phyloP scores from a whole-genome alignment of 1,284 basidiomycete genomes.

The Ceratobasidium sp. region DNA sequence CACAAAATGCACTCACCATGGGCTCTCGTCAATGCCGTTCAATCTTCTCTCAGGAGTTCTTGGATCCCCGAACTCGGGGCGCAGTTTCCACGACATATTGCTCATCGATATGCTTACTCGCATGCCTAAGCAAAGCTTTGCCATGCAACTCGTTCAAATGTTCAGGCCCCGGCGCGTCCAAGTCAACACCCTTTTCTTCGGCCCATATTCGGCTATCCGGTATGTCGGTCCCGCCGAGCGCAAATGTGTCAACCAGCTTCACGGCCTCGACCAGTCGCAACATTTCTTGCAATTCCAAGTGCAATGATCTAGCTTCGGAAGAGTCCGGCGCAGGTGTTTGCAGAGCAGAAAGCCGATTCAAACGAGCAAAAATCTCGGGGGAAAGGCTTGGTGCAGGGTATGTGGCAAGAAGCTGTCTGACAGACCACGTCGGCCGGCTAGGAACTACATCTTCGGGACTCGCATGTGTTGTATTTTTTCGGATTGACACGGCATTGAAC shows the following conservation, averaged over 20 bases:
- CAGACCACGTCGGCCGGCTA: constrained; percentile 72
- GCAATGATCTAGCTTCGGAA: constrained; percentile 57
- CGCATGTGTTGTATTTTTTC: constrained; percentile 40
- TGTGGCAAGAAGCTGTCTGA: constrained; percentile 72
- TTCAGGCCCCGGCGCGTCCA: constrained; percentile 43
- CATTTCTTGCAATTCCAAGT: constrained; percentile 69
- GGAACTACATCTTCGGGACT: constrained; percentile 68
- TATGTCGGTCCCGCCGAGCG: constrained; percentile 46
- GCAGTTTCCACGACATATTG: constrained; percentile 35
- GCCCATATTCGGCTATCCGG: constrained; percentile 59
- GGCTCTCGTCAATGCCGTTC: constrained; percentile 4
- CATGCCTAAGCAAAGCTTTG: constrained; percentile 21
- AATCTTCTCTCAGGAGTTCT: background rate
- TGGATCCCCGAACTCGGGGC: constrained; percentile 8
- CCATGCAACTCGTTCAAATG: constrained; percentile 49
- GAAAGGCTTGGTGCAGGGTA: constrained; percentile 71
- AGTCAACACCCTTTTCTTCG: constrained; percentile 52
- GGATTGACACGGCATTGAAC: background rate
- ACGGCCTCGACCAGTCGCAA: constrained; percentile 79
- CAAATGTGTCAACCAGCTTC: constrained; percentile 55
- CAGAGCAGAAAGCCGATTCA: constrained; percentile 74
- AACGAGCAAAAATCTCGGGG: constrained; percentile 60
- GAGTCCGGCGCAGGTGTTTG: constrained; percentile 65
- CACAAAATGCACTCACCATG: constrained; percentile 16
- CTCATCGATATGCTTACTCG: constrained; percentile 24